phyloP scores from a whole-genome alignment of 345 rosid species.

The Melaleuca alternifolia region DNA sequence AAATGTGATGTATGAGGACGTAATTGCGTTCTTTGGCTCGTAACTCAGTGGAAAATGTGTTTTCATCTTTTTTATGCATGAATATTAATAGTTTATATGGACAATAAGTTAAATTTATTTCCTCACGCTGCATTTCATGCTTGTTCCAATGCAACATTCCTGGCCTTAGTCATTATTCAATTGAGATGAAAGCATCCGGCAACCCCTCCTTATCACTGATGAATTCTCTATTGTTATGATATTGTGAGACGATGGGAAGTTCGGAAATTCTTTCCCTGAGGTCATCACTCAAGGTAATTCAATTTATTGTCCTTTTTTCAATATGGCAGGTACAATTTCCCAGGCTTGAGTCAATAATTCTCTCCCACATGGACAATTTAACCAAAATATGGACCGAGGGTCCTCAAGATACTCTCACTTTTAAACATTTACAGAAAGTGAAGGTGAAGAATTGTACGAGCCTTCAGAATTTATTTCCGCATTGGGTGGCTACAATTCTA shows the following conservation, averaged over 20 bases:
- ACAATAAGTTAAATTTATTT: too few species aligned
- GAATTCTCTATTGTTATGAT: too few species aligned
- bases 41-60: not conserved
- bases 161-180: too few species aligned
- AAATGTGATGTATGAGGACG: not conserved
- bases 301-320: not conserved
- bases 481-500: not conserved
- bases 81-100: too few species aligned
- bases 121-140: too few species aligned
- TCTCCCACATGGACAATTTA: not conserved
- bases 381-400: rapidly evolving
- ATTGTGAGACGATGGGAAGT: too few species aligned
- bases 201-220: too few species aligned
- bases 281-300: not conserved
- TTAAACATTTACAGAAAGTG: not conserved
- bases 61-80: not conserved
- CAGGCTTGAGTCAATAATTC: rapidly evolving
- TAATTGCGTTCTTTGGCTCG: not conserved
- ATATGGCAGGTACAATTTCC: not conserved
- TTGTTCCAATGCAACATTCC: too few species aligned
- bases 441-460: not conserved
- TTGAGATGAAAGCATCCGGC: too few species aligned
- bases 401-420: not conserved
- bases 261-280: too few species aligned
- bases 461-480: not conserved